These are phyloP conservation scores for Vigna nakashimae DNA, from an alignment of 306 rosid species.

Conservation along the genomic window DNA sequence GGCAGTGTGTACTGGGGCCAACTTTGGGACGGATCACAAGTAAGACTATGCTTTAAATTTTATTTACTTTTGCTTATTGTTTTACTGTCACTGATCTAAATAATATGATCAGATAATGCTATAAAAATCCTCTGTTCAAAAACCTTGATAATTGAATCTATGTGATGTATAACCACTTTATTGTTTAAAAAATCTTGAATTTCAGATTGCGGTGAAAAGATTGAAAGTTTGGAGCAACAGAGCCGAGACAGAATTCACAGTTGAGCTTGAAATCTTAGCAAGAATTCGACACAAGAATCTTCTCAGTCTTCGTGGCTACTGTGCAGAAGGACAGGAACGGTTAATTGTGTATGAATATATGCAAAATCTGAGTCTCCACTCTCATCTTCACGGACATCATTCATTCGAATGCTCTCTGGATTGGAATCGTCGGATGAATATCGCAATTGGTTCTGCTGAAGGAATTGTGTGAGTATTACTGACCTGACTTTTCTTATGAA, in stretches of 20 bases:
- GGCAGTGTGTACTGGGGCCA: constrained; percentile 98
- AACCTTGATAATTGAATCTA: constrained; percentile 33
- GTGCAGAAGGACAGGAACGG: constrained; percentile 99
- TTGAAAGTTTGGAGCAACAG: constrained; percentile 93
- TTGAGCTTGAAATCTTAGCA: constrained; percentile 92
- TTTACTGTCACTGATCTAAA: not conserved
- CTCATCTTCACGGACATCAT: constrained; percentile 96
- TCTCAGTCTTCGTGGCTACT: constrained; percentile 92
- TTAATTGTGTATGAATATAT: constrained; percentile 87
- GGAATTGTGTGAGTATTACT: constrained; percentile 78
- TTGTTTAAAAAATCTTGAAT: not conserved
- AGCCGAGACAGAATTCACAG: constrained; percentile 79
- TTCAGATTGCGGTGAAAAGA: constrained; percentile 95
- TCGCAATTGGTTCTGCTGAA: constrained; percentile 91
- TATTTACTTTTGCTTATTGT: not conserved
- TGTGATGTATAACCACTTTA: not conserved
- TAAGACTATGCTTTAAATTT: constrained; percentile 39
- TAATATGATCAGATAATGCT: not conserved
- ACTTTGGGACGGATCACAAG: constrained; percentile 95
- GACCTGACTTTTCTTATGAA: not conserved
- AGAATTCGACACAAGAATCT: constrained; percentile 95
- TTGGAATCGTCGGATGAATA: constrained; percentile 85
- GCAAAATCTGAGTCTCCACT: constrained; percentile 89
- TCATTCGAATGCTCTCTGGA: constrained; percentile 82
- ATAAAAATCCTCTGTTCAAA: constrained; percentile 13